A percentile compares a stretch with the other conserved stretches of the same genome.
These are phyloP conservation scores for Fusarium nematophilum DNA, from an alignment of 2,329 filamentous ascomycete genomes.

Conservation along the genomic window DNA sequence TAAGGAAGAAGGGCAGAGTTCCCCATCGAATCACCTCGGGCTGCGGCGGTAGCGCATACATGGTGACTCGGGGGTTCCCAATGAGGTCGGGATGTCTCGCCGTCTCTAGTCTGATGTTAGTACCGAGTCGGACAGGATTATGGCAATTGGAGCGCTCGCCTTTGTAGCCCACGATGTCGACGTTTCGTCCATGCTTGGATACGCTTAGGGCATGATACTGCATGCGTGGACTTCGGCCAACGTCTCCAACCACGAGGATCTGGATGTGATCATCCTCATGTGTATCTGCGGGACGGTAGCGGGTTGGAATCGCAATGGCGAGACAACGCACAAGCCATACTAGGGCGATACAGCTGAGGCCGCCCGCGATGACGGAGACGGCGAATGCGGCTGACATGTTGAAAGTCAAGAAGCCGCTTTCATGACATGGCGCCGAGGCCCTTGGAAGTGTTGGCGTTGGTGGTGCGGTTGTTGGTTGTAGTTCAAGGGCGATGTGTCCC, in stretches of 20 bases:
- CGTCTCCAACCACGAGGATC: slow-evolving; percentile 92
- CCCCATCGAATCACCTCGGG: slow-evolving; percentile 75
- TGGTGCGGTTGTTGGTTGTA: slow-evolving; percentile 11
- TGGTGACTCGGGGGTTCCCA: slow-evolving; percentile 73
- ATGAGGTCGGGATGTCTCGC: slow-evolving; percentile 82
- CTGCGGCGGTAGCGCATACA: slow-evolving; percentile 76
- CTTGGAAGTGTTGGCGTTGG: slow-evolving; percentile 10
- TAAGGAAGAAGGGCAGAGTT: slow-evolving; percentile 79
- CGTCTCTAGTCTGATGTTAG: slow-evolving; percentile 68
- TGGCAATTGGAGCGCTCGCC: slow-evolving; percentile 59
- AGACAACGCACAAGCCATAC: slow-evolving; percentile 40
- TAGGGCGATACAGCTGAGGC: slow-evolving; percentile 48
- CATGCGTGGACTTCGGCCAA: slow-evolving; percentile 96
- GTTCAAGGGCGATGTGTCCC: slow-evolving; percentile 32
- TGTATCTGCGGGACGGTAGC: slow-evolving; percentile 49
- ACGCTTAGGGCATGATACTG: slow-evolving; percentile 97
- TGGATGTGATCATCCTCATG: slow-evolving; percentile 67
- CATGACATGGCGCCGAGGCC: slow-evolving; percentile 24
- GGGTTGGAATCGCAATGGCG: slow-evolving; percentile 47
- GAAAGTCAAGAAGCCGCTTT: slow-evolving; percentile 12
- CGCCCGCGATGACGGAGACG: slow-evolving; percentile 50
- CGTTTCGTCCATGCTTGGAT: slow-evolving; percentile 80
- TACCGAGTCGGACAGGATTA: slow-evolving; percentile 9
- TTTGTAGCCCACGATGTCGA: slow-evolving; percentile 89
- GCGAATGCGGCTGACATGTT: slow-evolving; percentile 46